These are phyloP conservation scores for Penicillium canescens DNA, from an alignment of 495 filamentous ascomycete species.

Conservation along the genomic window DNA sequence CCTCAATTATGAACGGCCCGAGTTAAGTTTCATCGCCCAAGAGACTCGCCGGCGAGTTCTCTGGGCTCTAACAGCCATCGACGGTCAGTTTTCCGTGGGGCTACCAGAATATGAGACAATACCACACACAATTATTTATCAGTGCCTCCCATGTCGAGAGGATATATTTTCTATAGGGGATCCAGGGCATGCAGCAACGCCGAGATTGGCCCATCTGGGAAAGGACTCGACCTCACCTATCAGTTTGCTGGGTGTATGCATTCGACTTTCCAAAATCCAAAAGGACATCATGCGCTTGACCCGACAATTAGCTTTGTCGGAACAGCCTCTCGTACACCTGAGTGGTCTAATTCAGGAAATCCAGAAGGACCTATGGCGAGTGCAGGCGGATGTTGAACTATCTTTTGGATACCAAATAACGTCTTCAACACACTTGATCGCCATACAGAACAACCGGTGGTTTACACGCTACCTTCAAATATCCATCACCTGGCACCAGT, in stretches of 20 bases:
- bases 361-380: constrained; percentile 13
- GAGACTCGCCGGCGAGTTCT: constrained; percentile 21
- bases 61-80: constrained; percentile 18
- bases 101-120: constrained; percentile 20
- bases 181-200: background rate
- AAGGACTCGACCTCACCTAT: background rate
- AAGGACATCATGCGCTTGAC: constrained; percentile 19
- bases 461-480: constrained; percentile 12
- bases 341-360: constrained; percentile 13
- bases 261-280: constrained; percentile 13
- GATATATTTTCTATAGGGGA: constrained; percentile 6
- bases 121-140: constrained; percentile 18
- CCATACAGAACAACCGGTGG: constrained; percentile 5
- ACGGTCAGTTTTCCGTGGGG: constrained; percentile 18
- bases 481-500: constrained; percentile 19
- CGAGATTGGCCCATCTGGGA: background rate
- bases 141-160: constrained; percentile 17
- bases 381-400: constrained; percentile 8
- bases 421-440: background rate
- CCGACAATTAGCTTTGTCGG: constrained; percentile 12
- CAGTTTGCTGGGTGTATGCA: constrained; percentile 6
- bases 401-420: constrained; percentile 5
- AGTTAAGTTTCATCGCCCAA: constrained; percentile 18
- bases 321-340: constrained; percentile 14
- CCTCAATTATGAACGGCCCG: constrained; percentile 18